Evolutionary conservation across 345 rosid genomes (phyloP).

Genomic region (Clarkia xantiana): DNA sequence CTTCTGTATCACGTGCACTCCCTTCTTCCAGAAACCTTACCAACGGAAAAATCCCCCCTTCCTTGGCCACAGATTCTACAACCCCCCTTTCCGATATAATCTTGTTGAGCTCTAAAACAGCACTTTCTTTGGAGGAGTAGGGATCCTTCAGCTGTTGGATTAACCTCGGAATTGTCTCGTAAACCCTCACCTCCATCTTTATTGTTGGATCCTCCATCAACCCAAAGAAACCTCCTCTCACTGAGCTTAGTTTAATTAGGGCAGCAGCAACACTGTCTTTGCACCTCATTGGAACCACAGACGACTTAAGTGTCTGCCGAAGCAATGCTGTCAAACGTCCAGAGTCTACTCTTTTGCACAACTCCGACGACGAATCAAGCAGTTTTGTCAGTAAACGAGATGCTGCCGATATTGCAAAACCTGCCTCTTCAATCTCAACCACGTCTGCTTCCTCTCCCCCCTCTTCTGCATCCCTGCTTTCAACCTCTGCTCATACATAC

Average conservation of each 20-base stretch:
- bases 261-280: slow-evolving; percentile 79
- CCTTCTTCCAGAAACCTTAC: slow-evolving; percentile 56
- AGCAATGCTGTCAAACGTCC: slow-evolving; percentile 23
- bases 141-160: slow-evolving; percentile 49
- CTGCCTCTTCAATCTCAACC: slow-evolving; percentile 64
- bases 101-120: slow-evolving; percentile 66
- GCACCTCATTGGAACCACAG: slow-evolving; percentile 32
- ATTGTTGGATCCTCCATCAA: slow-evolving; percentile 26
- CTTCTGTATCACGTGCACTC: slow-evolving; percentile 42
- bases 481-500: slow-evolving; percentile 20
- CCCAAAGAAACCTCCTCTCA: slow-evolving; percentile 17
- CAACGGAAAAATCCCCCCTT: slow-evolving; percentile 55
- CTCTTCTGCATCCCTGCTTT: slow-evolving; percentile 41
- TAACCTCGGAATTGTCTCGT: slow-evolving; percentile 67
- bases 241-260: slow-evolving; percentile 47
- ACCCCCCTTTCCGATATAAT: slow-evolving; percentile 62
- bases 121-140: slow-evolving; percentile 44
- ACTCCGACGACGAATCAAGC: slow-evolving; percentile 49
- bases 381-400: slow-evolving; percentile 63
- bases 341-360: slow-evolving; percentile 22
- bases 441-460: slow-evolving; percentile 38
- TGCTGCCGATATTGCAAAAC: slow-evolving; percentile 51
- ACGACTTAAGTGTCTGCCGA: slow-evolving; percentile 29
- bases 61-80: slow-evolving; percentile 42
- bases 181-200: slow-evolving; percentile 51